Evolutionary conservation across 2,329 filamentous ascomycete species (phyloP).

Genomic region (Fusarium sp.): DNA sequence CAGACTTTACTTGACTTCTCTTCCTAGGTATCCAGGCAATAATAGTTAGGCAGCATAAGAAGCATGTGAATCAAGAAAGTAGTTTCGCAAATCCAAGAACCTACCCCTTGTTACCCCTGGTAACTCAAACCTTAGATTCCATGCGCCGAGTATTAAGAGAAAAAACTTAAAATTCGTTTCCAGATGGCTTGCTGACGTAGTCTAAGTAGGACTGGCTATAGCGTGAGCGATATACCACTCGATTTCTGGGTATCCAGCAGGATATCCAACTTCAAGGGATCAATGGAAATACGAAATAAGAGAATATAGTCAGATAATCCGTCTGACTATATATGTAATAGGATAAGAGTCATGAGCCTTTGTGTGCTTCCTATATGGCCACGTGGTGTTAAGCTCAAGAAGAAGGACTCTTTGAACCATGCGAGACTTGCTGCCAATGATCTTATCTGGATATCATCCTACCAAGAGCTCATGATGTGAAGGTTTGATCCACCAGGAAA

Average conservation of each 20-base stretch:
- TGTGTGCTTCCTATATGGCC: background rate
- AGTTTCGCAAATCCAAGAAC: slow-evolving; percentile 1
- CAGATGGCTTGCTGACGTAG: background rate
- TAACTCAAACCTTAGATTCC: slow-evolving; percentile 28
- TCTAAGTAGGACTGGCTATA: background rate
- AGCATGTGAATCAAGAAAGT: slow-evolving; percentile 33
- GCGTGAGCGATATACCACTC: background rate
- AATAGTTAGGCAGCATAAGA: slow-evolving; percentile 2
- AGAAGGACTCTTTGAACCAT: slow-evolving; percentile 7
- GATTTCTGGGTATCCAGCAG: background rate
- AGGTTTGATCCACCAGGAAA: background rate
- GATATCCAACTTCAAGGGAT: background rate
- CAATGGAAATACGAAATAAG: too few relatives aligned
- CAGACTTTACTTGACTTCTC: background rate
- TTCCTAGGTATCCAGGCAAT: background rate
- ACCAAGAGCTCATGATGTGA: slow-evolving; percentile 26
- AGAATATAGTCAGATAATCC: too few relatives aligned
- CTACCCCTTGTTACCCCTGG: slow-evolving; percentile 30
- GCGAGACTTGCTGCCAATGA: slow-evolving; percentile 37
- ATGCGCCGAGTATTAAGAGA: background rate
- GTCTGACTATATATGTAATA: background rate
- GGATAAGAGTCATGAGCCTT: background rate
- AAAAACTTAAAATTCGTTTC: slow-evolving; percentile 2
- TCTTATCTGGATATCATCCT: slow-evolving; percentile 23
- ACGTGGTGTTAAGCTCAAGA: slow-evolving; percentile 15